Evolutionary conservation across 2,329 filamentous ascomycete genomes (phyloP).

Genomic region (Claviceps spartinae): DNA sequence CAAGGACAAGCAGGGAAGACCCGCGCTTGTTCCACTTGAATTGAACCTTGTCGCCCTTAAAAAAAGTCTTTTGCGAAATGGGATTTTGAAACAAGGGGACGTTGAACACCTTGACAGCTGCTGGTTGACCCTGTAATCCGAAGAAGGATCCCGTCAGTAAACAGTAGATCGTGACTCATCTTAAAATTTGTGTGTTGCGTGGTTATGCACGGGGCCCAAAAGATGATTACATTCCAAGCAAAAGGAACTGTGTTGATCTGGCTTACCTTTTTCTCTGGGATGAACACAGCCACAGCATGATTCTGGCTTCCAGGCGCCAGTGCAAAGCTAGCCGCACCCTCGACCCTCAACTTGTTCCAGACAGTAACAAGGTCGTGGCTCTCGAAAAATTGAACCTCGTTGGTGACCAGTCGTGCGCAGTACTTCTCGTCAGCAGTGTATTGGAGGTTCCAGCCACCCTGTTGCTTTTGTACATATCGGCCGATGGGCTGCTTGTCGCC

Average conservation of each 20-base stretch:
- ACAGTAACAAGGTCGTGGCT: conserved; percentile 72
- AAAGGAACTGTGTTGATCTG: neutral
- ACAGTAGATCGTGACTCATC: neutral
- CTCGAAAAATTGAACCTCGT: conserved; percentile 95
- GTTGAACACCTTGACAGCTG: conserved; percentile 86
- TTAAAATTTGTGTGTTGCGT: too few relatives aligned
- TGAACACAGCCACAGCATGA: conserved; percentile 85
- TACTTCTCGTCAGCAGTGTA: conserved; percentile 89
- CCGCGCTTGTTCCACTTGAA: conserved; percentile 94
- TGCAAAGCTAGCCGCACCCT: conserved; percentile 81
- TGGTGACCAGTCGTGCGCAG: conserved; percentile 86
- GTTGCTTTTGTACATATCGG: conserved; percentile 87
- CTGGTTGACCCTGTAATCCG: conserved; percentile 59
- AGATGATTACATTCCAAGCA: too few relatives aligned
- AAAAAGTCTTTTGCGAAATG: conserved; percentile 96
- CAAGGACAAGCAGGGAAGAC: conserved; percentile 83
- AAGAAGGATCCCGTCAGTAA: neutral
- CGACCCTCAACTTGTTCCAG: conserved; percentile 90
- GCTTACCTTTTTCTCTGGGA: conserved; percentile 83
- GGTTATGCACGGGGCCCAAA: too few relatives aligned
- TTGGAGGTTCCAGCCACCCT: conserved; percentile 93
- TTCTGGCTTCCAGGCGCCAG: conserved; percentile 71
- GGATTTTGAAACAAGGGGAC: conserved; percentile 73
- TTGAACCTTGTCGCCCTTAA: conserved; percentile 98
- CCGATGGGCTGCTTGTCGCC: conserved; percentile 64